Evolutionary conservation across 2,329 filamentous ascomycete species (phyloP).

Genomic region (Alternaria alternata): DNA sequence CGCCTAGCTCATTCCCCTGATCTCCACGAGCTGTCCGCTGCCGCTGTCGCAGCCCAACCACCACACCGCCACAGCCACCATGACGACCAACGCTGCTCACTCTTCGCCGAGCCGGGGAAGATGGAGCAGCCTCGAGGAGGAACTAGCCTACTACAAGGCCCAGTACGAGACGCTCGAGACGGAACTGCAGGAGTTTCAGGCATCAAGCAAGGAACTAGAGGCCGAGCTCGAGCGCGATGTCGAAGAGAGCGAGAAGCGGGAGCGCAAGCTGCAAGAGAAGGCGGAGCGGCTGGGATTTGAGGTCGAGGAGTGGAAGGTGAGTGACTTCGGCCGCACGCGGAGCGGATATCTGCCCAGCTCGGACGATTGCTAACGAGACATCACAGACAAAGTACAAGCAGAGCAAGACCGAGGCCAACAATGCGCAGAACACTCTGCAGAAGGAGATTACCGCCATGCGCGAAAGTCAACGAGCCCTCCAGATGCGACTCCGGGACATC

Average conservation of each 20-base stretch:
- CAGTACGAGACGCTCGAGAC: slow-evolving; percentile 93
- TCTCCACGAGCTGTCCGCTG: slow-evolving; percentile 22
- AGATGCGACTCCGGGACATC: slow-evolving; percentile 87
- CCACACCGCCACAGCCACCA: slow-evolving; percentile 39
- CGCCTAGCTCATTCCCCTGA: slow-evolving; percentile 39
- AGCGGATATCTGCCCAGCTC: neutral
- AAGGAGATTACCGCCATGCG: slow-evolving; percentile 95
- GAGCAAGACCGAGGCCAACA: slow-evolving; percentile 85
- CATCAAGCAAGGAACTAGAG: slow-evolving; percentile 93
- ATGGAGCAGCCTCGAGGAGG: slow-evolving; percentile 66
- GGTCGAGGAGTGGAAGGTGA: slow-evolving; percentile 97
- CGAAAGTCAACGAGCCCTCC: slow-evolving; percentile 81
- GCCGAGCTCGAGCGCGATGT: slow-evolving; percentile 95
- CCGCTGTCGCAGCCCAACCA: slow-evolving; percentile 32
- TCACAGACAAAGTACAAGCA: slow-evolving; percentile 91
- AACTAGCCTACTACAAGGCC: slow-evolving; percentile 91
- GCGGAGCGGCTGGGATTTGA: slow-evolving; percentile 85
- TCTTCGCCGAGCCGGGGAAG: slow-evolving; percentile 44
- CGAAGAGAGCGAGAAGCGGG: slow-evolving; percentile 92
- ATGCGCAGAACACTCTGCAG: slow-evolving; percentile 84
- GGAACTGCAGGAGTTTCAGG: slow-evolving; percentile 92
- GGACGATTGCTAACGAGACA: slow-evolving; percentile 9
- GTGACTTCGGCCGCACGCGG: slow-evolving; percentile 32
- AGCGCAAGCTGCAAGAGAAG: slow-evolving; percentile 85
- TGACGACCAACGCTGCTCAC: slow-evolving; percentile 23